Base-by-base conservation (phyloP, 108 stramenopile species). In the Aureococcus anophagefferens region DNA sequence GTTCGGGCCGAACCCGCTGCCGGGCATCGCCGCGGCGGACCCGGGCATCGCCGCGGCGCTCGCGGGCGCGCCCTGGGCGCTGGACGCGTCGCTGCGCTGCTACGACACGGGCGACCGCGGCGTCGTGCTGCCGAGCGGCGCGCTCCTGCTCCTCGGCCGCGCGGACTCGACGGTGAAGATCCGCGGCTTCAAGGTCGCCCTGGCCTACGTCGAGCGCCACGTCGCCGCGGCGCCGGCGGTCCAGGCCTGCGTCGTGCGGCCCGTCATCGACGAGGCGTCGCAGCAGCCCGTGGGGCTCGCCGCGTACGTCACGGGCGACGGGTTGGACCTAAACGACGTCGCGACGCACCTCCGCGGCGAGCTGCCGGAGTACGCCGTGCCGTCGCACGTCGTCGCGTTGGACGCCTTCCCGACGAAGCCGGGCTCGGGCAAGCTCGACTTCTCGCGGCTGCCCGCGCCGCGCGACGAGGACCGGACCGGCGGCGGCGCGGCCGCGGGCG, bases 121-220 rank as follows among this genome's bases (percentile, higher is more conserved):
- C 46, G 68, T 77, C 13, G 75, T 75, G 30, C 77, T 80, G 30
- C 77, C 77, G 18, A 75, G 63, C 33, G 77, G 79, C 18, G 70
- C 74, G 63, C 74, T 80, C 34, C 77, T 77, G 33, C 74, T 80
- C 4, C 69, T 80, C 65, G 79, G 79, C 25, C 73, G 79, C 34
- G 78, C 77, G 33, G 79, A 80, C 69, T 75, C 78, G 64, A 80
- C 78, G 77, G 77, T 80, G 16, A 80, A 80, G 76, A 66, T 80
- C 0, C 74, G 79, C 25, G 79, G 79, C 63, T 80, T 79, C 74
- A 76, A 74, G 0, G 79, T 80, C 37, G 79, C 76, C 11, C 65
- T 80, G 36, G 70, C 73, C 13, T 77, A 77, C 4, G 77, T 80
- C 14, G 79, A 80, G 65, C 45, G 30, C n/a, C 31, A 35, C 69